phyloP scores from a whole-genome alignment of 371 early-diverging fungal species.

The Mucor circinelloides region DNA sequence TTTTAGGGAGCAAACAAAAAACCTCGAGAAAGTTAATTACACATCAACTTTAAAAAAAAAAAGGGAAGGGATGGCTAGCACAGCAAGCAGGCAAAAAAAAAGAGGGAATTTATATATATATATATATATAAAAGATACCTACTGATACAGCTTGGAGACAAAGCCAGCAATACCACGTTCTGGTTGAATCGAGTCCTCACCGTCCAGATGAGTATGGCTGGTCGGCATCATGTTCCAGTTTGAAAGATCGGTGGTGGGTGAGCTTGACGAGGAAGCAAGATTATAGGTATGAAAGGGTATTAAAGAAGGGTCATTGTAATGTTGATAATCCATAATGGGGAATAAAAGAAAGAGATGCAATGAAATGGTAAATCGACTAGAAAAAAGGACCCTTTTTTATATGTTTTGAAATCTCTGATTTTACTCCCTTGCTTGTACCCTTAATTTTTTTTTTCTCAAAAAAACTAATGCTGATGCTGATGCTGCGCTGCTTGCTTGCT shows the following conservation, averaged over 20 bases:
- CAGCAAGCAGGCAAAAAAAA: neutral
- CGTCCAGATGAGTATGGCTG: neutral
- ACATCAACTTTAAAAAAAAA: neutral
- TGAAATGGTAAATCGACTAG: neutral
- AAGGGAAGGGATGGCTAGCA: neutral
- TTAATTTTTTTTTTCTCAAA: neutral
- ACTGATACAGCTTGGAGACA: slow-evolving; percentile 45
- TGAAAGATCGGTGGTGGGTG: neutral
- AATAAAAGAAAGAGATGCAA: neutral
- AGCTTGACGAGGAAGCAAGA: neutral
- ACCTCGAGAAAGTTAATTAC: neutral
- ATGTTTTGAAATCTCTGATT: neutral
- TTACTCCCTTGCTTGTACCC: neutral
- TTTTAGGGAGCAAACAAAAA: slow-evolving; percentile 8
- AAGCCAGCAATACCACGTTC: slow-evolving; percentile 43
- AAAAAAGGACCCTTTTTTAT: slow-evolving; percentile 1
- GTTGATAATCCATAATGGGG: neutral
- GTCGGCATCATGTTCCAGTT: neutral
- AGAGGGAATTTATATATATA: neutral
- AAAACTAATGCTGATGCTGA: neutral
- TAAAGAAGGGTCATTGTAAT: neutral
- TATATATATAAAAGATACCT: slow-evolving; percentile 7
- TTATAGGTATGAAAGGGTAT: neutral
- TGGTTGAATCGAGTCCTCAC: slow-evolving; percentile 7
- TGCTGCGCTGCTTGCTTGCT: neutral